Conservation (phyloP, 345 rosid genomes). For the Erysimum cheiranthoides region DNA sequence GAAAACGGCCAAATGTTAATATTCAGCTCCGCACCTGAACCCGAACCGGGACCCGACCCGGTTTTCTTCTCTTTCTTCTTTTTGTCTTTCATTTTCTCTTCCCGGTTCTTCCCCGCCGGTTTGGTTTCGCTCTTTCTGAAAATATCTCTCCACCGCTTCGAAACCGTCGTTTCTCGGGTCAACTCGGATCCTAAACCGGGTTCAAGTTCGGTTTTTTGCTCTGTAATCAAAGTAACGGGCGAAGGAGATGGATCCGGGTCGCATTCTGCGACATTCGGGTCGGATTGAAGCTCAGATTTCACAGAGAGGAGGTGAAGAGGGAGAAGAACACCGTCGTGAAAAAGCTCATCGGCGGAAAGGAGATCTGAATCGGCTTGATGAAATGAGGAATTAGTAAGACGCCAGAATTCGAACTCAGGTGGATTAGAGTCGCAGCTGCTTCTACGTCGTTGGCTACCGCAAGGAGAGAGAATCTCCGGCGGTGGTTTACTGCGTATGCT, state of each 20-base stretch:
- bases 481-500: slow-evolving; percentile 36
- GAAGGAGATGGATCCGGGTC: slow-evolving; percentile 38
- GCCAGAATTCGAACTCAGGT: slow-evolving; percentile 85
- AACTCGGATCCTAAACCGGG: slow-evolving; percentile 39
- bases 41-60: slow-evolving; percentile 38
- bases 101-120: slow-evolving; percentile 39
- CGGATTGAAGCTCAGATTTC: slow-evolving; percentile 22
- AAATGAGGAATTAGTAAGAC: slow-evolving; percentile 56
- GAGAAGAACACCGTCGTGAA: slow-evolving; percentile 67
- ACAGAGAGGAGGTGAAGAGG: slow-evolving; percentile 60
- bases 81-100: slow-evolving; percentile 46
- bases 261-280: slow-evolving; percentile 29
- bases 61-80: slow-evolving; percentile 49
- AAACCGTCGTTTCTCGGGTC: slow-evolving; percentile 39
- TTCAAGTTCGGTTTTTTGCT: slow-evolving; percentile 30
- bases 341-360: slow-evolving; percentile 78
- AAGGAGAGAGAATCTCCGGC: slow-evolving; percentile 40
- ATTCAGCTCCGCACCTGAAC: slow-evolving; percentile 60
- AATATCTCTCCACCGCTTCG: slow-evolving; percentile 78
- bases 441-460: slow-evolving; percentile 44
- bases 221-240: slow-evolving; percentile 5
- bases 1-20: slow-evolving; percentile 89
- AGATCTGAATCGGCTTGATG: slow-evolving; percentile 53
- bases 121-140: slow-evolving; percentile 61
- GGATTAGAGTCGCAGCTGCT: slow-evolving; percentile 52